These are phyloP conservation scores for Albugo laibachii DNA, from an alignment of 352 stramenopile species.

Conservation along the genomic window DNA sequence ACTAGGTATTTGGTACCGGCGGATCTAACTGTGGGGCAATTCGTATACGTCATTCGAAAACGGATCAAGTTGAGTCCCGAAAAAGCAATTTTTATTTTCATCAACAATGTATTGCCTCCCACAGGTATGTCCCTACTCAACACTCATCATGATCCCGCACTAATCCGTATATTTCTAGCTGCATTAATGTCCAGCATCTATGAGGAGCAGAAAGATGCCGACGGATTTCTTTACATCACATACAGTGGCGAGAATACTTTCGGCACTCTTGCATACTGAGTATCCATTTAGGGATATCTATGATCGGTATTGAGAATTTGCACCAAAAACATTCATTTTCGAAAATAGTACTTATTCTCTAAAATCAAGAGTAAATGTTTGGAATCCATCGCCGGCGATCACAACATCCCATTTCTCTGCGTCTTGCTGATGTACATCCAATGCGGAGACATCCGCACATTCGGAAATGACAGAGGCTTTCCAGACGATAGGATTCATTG, in stretches of 20 bases:
- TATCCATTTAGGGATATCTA: no score
- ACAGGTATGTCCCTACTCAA: slow-evolving; percentile 37
- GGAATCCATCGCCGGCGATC: slow-evolving; percentile 61
- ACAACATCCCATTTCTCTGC: slow-evolving; percentile 14
- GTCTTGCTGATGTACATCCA: slow-evolving; percentile 17
- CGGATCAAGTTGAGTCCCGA: slow-evolving; percentile 96
- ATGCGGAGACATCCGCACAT: slow-evolving; percentile 57
- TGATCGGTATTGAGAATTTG: no score
- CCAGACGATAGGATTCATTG: slow-evolving; percentile 17
- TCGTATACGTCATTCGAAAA: slow-evolving; percentile 99
- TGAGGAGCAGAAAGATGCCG: slow-evolving; percentile 97
- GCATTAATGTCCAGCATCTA: slow-evolving; percentile 99
- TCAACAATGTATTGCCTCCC: slow-evolving; percentile 94
- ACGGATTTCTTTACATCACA: slow-evolving; percentile 98
- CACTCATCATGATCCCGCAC: background rate
- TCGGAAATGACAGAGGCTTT: slow-evolving; percentile 43
- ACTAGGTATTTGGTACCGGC: slow-evolving; percentile 86
- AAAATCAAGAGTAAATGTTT: slow-evolving; percentile 27
- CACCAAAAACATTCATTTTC: no score
- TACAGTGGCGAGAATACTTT: slow-evolving; percentile 99
- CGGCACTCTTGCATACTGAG: slow-evolving; percentile 16
- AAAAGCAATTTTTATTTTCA: slow-evolving; percentile 97
- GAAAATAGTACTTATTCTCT: background rate
- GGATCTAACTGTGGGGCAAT: slow-evolving; percentile 95
- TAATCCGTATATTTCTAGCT: slow-evolving; percentile 13